These are phyloP conservation scores for Penicillium pancosmium DNA, from an alignment of 495 filamentous ascomycete genomes.

Conservation along the genomic window DNA sequence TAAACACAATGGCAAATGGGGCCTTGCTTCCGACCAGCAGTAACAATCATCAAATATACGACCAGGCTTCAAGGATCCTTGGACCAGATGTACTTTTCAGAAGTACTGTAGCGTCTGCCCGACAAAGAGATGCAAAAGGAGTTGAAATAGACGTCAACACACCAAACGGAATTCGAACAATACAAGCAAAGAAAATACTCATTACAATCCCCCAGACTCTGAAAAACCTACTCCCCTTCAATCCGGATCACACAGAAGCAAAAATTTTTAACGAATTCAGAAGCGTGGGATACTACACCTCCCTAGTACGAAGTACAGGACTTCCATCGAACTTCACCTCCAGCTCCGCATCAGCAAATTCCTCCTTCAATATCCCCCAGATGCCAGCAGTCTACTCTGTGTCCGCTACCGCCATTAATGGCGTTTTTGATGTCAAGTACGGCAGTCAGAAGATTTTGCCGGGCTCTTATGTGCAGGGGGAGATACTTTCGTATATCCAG, in stretches of 20 bases:
- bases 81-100: constrained; percentile 33
- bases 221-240: constrained; percentile 36
- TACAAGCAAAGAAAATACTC: constrained; percentile 50
- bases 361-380: constrained; percentile 28
- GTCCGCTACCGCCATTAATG: constrained; percentile 20
- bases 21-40: constrained; percentile 29
- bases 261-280: constrained; percentile 35
- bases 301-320: constrained; percentile 43
- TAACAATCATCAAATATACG: constrained; percentile 48
- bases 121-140: constrained; percentile 23
- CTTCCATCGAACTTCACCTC: constrained; percentile 30
- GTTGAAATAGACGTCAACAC: constrained; percentile 39
- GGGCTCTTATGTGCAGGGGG: constrained; percentile 2
- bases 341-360: constrained; percentile 12
- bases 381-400: constrained; percentile 32
- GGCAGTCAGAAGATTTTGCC: constrained; percentile 14
- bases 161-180: constrained; percentile 33
- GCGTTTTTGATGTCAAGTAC: constrained; percentile 24
- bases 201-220: constrained; percentile 46
- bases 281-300: constrained; percentile 46
- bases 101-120: constrained; percentile 29
- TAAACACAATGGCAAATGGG: constrained; percentile 20
- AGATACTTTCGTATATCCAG: constrained; percentile 17
- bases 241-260: constrained; percentile 37
- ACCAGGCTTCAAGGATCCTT: constrained; percentile 32